Percentiles rank a stretch among this genome's conserved stretches.
These are phyloP conservation scores for Geotrichum bryndzae DNA, from an alignment of 1,139 yeast species.

Conservation along the genomic window DNA sequence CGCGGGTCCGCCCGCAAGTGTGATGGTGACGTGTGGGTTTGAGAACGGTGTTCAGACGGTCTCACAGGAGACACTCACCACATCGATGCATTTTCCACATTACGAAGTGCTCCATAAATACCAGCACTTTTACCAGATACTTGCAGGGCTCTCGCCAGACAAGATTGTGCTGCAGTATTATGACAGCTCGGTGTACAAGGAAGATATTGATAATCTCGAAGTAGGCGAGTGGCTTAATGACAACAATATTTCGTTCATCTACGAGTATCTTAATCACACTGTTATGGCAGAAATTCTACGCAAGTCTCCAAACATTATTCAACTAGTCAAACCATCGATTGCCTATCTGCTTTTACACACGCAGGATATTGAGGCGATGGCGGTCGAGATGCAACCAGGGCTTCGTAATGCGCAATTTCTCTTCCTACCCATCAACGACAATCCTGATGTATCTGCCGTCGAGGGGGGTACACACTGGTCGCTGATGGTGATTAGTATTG, in stretches of 20 bases:
- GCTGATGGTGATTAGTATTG: conserved; percentile 40
- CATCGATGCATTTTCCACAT: conserved; percentile 9
- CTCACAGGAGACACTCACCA: neutral
- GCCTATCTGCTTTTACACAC: conserved; percentile 36
- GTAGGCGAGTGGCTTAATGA: conserved; percentile 71
- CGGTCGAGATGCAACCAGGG: conserved; percentile 42
- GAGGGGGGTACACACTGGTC: conserved; percentile 59
- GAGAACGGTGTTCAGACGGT: conserved; percentile 18
- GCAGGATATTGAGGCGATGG: conserved; percentile 29
- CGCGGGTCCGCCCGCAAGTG: neutral
- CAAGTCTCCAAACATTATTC: conserved; percentile 23
- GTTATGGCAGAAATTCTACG: conserved; percentile 8
- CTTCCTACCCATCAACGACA: conserved; percentile 50
- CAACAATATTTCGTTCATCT: conserved; percentile 58
- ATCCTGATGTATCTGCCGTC: conserved; percentile 40
- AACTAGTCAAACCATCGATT: conserved; percentile 40
- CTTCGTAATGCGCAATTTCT: conserved; percentile 38
- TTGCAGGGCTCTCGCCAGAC: neutral
- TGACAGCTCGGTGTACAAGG: conserved; percentile 42
- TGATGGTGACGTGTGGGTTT: conserved; percentile 22
- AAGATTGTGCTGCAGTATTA: conserved; percentile 29
- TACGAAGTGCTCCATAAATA: neutral
- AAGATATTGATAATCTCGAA: conserved; percentile 42
- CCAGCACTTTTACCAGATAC: neutral
- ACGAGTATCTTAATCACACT: conserved; percentile 48